A percentile compares a stretch with the other conserved stretches of the same genome.
These are phyloP conservation scores for Wickerhamomyces kurtzmanii DNA, from an alignment of 805 yeast species.

Conservation along the genomic window DNA sequence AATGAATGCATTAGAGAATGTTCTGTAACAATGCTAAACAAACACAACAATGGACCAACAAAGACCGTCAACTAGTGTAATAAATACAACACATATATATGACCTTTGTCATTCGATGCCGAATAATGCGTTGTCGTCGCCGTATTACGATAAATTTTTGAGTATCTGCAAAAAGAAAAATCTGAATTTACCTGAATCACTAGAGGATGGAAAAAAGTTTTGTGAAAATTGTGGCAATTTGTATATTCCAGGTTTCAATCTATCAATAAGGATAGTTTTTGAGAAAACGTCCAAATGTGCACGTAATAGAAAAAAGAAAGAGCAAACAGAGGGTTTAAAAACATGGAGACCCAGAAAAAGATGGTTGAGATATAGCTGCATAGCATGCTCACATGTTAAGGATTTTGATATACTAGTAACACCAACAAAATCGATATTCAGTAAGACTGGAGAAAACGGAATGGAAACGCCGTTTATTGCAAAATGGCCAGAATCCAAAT, in stretches of 20 bases:
- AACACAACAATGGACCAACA: too few relatives aligned
- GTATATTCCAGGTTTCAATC: slow-evolving; percentile 19
- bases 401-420: slow-evolving; percentile 5
- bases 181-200: slow-evolving; percentile 12
- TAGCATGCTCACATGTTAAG: slow-evolving; percentile 15
- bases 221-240: slow-evolving; percentile 20
- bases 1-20: too few relatives aligned
- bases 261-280: slow-evolving; percentile 13
- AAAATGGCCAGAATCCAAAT: slow-evolving; percentile 12
- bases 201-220: slow-evolving; percentile 15
- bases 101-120: too few relatives aligned
- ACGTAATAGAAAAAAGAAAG: slow-evolving; percentile 2
- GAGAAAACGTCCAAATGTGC: slow-evolving; percentile 2
- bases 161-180: slow-evolving; percentile 18
- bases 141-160: slow-evolving; percentile 19
- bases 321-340: background rate
- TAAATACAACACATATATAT: too few relatives aligned
- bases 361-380: slow-evolving; percentile 16
- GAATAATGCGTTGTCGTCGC: slow-evolving; percentile 17
- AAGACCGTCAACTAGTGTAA: too few relatives aligned
- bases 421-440: background rate
- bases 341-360: slow-evolving; percentile 10
- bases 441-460: background rate
- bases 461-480: slow-evolving; percentile 13
- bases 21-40: too few relatives aligned